Percentiles rank a stretch among this genome's conserved stretches.
Evolutionary conservation across 2,329 filamentous ascomycete species (phyloP).

Genomic region (Emericellopsis cladophorae): DNA sequence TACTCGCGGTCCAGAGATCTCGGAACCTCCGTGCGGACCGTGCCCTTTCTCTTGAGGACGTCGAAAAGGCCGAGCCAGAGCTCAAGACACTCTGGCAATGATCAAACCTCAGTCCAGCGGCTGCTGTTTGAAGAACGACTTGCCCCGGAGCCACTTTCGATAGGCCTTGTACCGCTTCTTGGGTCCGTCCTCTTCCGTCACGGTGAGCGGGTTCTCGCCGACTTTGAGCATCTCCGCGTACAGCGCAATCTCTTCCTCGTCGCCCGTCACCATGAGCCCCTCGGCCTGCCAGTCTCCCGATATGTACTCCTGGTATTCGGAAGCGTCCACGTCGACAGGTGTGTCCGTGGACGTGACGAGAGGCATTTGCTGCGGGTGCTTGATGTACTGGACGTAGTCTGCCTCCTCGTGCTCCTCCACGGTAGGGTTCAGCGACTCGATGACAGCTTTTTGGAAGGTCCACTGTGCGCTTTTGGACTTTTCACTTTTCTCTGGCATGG

Average conservation of each 20-base stretch:
- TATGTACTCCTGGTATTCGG: slow-evolving; percentile 72
- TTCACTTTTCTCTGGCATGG: slow-evolving; percentile 39
- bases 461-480: slow-evolving; percentile 77
- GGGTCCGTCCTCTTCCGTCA: slow-evolving; percentile 70
- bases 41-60: neutral
- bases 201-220: slow-evolving; percentile 73
- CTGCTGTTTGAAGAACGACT: slow-evolving; percentile 91
- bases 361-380: slow-evolving; percentile 78
- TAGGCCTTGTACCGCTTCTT: slow-evolving; percentile 98
- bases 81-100: slow-evolving; percentile 6
- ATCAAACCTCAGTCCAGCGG: slow-evolving; percentile 36
- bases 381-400: slow-evolving; percentile 82
- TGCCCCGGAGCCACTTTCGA: slow-evolving; percentile 84
- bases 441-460: slow-evolving; percentile 77
- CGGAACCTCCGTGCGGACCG: no score
- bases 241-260: slow-evolving; percentile 31
- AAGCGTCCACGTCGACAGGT: slow-evolving; percentile 42
- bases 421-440: slow-evolving; percentile 73
- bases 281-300: slow-evolving; percentile 54
- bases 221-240: slow-evolving; percentile 69
- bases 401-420: slow-evolving; percentile 65
- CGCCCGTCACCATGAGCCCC: slow-evolving; percentile 38
- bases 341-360: slow-evolving; percentile 63
- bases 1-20: no score
- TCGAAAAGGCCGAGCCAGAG: slow-evolving; percentile 7